A percentile compares a stretch with the other conserved stretches of the same genome.
phyloP scores from a whole-genome alignment of 805 yeast genomes.

The Komagataella pastoris region DNA sequence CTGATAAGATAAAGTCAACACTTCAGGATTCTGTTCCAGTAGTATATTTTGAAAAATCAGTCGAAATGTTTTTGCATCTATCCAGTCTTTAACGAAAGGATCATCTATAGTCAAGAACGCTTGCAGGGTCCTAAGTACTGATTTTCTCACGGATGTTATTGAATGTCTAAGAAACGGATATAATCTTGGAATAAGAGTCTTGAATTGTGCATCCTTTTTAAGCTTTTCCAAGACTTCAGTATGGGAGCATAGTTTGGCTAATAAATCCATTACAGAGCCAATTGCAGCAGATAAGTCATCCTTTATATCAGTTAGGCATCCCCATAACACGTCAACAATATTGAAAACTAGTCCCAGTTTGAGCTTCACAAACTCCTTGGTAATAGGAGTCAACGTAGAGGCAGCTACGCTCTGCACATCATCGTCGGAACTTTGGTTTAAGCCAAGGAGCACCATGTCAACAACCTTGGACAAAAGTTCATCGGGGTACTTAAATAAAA shows the following conservation, averaged over 20 bases:
- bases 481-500: conserved; percentile 42
- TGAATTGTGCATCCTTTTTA: conserved; percentile 59
- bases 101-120: conserved; percentile 57
- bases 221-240: conserved; percentile 62
- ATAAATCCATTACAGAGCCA: conserved; percentile 89
- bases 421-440: conserved; percentile 57
- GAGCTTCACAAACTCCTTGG: conserved; percentile 68
- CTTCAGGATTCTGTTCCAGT: conserved; percentile 76
- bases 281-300: conserved; percentile 93
- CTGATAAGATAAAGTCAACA: conserved; percentile 44
- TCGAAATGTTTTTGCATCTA: conserved; percentile 59
- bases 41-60: conserved; percentile 76
- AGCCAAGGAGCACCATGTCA: conserved; percentile 76
- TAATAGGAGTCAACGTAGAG: conserved; percentile 81
- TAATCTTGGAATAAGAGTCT: conserved; percentile 72
- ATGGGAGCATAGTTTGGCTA: conserved; percentile 79
- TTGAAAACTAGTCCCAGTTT: conserved; percentile 35
- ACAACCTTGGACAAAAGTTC: conserved; percentile 59
- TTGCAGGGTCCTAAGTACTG: conserved; percentile 68
- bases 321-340: conserved; percentile 72
- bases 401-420: conserved; percentile 98
- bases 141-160: conserved; percentile 77
- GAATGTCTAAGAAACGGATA: conserved; percentile 93
- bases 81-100: conserved; percentile 45
- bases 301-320: conserved; percentile 65